Conservation (phyloP, 495 filamentous ascomycete species). For the Penicillium coffeae region DNA sequence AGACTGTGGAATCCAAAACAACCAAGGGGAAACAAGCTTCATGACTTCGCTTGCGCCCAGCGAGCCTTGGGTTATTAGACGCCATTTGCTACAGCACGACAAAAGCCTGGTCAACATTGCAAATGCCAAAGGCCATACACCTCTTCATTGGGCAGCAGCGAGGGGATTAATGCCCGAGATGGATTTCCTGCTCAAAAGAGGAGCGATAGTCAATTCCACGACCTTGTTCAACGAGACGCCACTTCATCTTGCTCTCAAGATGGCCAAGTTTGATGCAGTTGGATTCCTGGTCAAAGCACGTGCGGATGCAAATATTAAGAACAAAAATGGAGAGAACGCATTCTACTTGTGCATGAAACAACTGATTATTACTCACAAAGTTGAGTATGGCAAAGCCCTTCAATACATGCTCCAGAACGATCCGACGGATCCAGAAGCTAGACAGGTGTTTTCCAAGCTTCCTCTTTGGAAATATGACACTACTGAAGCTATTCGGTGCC, state of each 20-base stretch:
- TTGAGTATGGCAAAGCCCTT: neutral
- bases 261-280: neutral
- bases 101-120: neutral
- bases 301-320: neutral
- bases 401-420: neutral
- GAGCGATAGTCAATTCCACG: neutral
- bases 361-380: neutral
- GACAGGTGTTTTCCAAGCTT: neutral
- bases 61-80: neutral
- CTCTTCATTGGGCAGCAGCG: neutral
- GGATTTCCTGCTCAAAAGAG: neutral
- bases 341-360: neutral
- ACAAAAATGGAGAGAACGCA: neutral
- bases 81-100: neutral
- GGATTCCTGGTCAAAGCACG: neutral
- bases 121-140: neutral
- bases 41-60: neutral
- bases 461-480: neutral
- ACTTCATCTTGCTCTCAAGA: neutral
- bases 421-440: neutral
- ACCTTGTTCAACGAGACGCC: neutral
- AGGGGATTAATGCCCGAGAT: neutral
- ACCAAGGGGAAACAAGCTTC: neutral
- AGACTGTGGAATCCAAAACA: neutral
- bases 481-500: neutral